Evolutionary conservation across 805 yeast species (phyloP), one percentile per base, ranked within the genome.

Genomic region (Myxozyma kluyveri): DNA sequence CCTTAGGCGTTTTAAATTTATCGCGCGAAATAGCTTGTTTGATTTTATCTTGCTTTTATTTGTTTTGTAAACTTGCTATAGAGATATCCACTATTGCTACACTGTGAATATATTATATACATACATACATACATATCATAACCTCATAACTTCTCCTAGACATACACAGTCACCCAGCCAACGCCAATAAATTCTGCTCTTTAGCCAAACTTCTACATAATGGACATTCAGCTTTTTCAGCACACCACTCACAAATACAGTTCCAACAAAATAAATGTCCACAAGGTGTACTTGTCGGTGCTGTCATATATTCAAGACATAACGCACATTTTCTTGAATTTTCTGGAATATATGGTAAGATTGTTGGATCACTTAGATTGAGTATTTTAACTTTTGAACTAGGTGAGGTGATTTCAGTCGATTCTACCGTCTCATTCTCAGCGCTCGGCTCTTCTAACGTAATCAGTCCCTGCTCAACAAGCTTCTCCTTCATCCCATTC

Each of bases 251-350:
- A 4, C 82, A 75, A 3, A 89, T 81, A 66, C 98, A 91, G 4
- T 73, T 75, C 97, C 98, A 91, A 69, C 99, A 91, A 67, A 87
- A 91, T 14, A 88, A 52, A 67, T 91, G 99, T 0, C 98, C 99
- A 69, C 99, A 91, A 3, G 83, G 79, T 0, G 96, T 88, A 54
- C 87, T 80, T 0, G 96, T 74, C 3, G 99, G 98, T 56, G 86
- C 80, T 1, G 70, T 74, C 93, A 91, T 86, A 14, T 77, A 74
- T 6, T 86, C 82, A 22, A 91, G 74, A 66, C 99, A 91, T 19
- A 93, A 74, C 77, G 89, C 84, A 65, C 99, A 91, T 38, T 77
- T 75, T 47, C 97, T 75, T 0, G 95, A 82, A 23, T 71, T 68
- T 51, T 75, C 82, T 0, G 90, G 85, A n/a, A 91, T 79, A 64